Evolutionary conservation across 1,139 yeast species (phyloP).

Genomic region (Kodamaea alishanica): DNA sequence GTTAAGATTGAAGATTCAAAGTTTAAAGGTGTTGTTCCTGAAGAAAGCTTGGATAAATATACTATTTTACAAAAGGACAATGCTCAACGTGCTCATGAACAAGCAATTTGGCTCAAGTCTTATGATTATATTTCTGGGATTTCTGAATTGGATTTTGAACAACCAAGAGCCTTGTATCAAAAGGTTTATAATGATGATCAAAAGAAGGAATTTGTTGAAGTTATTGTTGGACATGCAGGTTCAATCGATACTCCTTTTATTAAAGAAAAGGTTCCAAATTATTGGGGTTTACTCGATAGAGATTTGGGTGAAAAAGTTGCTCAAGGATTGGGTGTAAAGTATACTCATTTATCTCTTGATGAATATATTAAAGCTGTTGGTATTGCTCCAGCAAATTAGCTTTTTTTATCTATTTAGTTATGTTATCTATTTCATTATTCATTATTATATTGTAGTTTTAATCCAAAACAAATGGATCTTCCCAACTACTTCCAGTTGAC

Average conservation of each 20-base stretch:
- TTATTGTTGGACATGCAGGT: constrained; percentile 38
- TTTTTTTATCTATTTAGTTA: background rate
- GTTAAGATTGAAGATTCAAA: constrained; percentile 17
- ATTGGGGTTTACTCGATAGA: constrained; percentile 34
- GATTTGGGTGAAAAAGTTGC: constrained; percentile 34
- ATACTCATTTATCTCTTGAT: constrained; percentile 23
- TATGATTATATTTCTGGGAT: constrained; percentile 39
- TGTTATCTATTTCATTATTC: background rate
- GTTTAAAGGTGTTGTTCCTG: constrained; percentile 27
- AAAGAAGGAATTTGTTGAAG: constrained; percentile 30
- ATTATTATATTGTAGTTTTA: constrained; percentile 7
- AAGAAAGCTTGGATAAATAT: constrained; percentile 20
- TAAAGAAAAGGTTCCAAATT: constrained; percentile 35
- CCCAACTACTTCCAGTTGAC: constrained; percentile 37
- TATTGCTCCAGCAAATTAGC: constrained; percentile 12
- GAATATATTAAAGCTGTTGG: constrained; percentile 24
- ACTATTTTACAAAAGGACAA: constrained; percentile 23
- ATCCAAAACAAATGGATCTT: constrained; percentile 35
- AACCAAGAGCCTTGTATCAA: constrained; percentile 40
- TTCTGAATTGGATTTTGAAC: constrained; percentile 41
- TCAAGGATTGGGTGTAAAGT: constrained; percentile 31
- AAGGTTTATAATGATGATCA: constrained; percentile 31
- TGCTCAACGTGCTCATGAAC: constrained; percentile 30
- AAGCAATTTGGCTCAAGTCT: constrained; percentile 33
- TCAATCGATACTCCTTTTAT: constrained; percentile 23